phyloP scores from a whole-genome alignment of 2,329 filamentous ascomycete species.

The Teratosphaeria nubilosa region DNA sequence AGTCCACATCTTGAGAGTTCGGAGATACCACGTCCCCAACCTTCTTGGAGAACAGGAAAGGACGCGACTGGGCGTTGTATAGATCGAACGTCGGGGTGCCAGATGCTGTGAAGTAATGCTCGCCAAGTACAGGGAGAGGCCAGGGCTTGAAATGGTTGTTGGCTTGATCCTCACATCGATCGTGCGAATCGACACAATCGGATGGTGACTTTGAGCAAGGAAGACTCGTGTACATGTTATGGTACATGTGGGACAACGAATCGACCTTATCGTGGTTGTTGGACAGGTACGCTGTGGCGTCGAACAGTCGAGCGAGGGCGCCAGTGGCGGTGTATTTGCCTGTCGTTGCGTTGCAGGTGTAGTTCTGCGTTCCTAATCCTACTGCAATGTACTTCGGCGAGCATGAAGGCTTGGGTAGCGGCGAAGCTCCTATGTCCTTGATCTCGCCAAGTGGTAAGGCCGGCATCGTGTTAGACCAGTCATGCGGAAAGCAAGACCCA shows the following conservation, averaged over 20 bases:
- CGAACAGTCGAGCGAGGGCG: slow-evolving; percentile 37
- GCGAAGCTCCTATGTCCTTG: background rate
- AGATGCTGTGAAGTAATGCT: slow-evolving; percentile 54
- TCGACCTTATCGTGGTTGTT: slow-evolving; percentile 1
- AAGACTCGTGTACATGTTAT: background rate
- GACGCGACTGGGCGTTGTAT: slow-evolving; percentile 21
- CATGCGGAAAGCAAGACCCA: background rate
- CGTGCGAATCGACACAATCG: background rate
- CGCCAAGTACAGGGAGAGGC: slow-evolving; percentile 31
- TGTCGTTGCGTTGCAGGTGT: slow-evolving; percentile 42
- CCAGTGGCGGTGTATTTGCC: slow-evolving; percentile 23
- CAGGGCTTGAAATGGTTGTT: background rate
- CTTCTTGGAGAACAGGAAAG: slow-evolving; percentile 40
- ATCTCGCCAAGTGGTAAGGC: slow-evolving; percentile 2
- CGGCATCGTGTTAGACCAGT: background rate
- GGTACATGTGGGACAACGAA: background rate
- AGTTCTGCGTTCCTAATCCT: slow-evolving; percentile 60
- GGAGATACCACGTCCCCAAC: slow-evolving; percentile 44
- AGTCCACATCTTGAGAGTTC: slow-evolving; percentile 32
- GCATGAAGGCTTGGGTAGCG: slow-evolving; percentile 5
- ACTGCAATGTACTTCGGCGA: slow-evolving; percentile 40
- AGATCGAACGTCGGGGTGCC: slow-evolving; percentile 53
- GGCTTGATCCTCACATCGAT: slow-evolving; percentile 2
- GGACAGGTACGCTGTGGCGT: slow-evolving; percentile 23
- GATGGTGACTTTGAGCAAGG: slow-evolving; percentile 3